A percentile compares a stretch with the other conserved stretches of the same genome.
Evolutionary conservation across 805 yeast genomes (phyloP).

Genomic region (Suhomyces prunicola): DNA sequence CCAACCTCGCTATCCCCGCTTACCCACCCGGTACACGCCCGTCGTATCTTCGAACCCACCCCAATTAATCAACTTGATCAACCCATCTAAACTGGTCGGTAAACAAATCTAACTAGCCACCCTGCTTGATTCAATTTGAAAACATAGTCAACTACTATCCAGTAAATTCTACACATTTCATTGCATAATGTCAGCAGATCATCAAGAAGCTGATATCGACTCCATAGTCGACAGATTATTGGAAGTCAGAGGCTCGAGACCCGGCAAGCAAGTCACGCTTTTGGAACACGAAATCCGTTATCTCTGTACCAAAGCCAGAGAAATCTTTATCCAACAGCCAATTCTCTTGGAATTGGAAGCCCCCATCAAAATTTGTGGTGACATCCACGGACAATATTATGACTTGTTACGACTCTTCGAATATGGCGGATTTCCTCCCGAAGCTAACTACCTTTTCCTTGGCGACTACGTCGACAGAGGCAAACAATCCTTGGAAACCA

Average conservation of each 20-base stretch:
- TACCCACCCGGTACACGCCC: neutral
- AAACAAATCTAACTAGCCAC: too few relatives aligned
- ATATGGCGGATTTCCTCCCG: constrained; percentile 99
- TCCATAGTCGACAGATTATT: constrained; percentile 94
- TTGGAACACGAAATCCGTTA: constrained; percentile 93
- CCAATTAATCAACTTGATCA: neutral
- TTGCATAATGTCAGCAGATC: constrained; percentile 28
- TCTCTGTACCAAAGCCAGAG: constrained; percentile 96
- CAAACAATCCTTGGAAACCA: constrained; percentile 93
- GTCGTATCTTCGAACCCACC: neutral
- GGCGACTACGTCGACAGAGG: constrained; percentile 99
- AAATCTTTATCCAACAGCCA: constrained; percentile 96
- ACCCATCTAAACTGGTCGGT: neutral
- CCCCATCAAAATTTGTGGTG: constrained; percentile 96
- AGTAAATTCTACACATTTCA: too few relatives aligned
- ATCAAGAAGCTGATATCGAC: constrained; percentile 87
- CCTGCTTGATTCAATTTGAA: neutral
- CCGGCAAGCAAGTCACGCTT: constrained; percentile 93
- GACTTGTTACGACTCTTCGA: constrained; percentile 93
- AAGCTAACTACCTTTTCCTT: constrained; percentile 89
- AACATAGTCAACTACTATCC: too few relatives aligned
- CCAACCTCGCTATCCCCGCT: neutral
- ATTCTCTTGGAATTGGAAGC: constrained; percentile 94
- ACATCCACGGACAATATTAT: constrained; percentile 97
- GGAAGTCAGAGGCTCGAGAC: constrained; percentile 97